Evolutionary conservation across 352 stramenopile species (phyloP).

Genomic region (Phytophthora citricola): DNA sequence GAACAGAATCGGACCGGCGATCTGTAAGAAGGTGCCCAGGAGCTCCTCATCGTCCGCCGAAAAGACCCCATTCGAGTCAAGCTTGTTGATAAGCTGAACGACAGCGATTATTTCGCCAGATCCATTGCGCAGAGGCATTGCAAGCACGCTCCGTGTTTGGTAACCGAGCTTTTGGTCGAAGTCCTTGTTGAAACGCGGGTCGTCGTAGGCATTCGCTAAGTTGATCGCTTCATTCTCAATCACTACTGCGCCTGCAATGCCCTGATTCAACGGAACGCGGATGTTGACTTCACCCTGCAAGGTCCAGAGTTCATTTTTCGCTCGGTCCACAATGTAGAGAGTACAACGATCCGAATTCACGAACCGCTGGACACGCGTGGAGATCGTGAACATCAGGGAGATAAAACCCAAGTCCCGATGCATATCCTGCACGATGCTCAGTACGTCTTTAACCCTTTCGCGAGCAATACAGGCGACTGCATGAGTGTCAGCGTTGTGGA

Average conservation of each 20-base stretch:
- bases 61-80: constrained; percentile 77
- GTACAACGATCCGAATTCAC: constrained; percentile 93
- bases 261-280: constrained; percentile 84
- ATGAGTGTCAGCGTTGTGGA: constrained; percentile 88
- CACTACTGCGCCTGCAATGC: constrained; percentile 83
- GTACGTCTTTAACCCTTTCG: constrained; percentile 79
- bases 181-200: constrained; percentile 90
- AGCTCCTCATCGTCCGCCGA: constrained; percentile 88
- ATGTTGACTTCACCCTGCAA: constrained; percentile 92
- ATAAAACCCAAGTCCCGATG: constrained; percentile 91
- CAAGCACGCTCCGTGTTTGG: constrained; percentile 85
- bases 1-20: constrained; percentile 89
- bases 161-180: constrained; percentile 91
- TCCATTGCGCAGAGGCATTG: constrained; percentile 86
- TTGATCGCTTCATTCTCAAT: constrained; percentile 79
- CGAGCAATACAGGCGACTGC: constrained; percentile 53
- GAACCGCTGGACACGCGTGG: constrained; percentile 84
- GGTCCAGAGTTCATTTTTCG: constrained; percentile 91
- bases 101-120: constrained; percentile 84
- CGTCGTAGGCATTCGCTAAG: constrained; percentile 87
- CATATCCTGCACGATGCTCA: constrained; percentile 92
- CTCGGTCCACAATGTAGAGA: constrained; percentile 92
- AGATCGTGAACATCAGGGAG: constrained; percentile 93
- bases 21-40: constrained; percentile 87
- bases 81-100: constrained; percentile 91